These are phyloP conservation scores for Piper betle DNA, from an alignment of 164 flowering plant genomes.

Conservation along the genomic window DNA sequence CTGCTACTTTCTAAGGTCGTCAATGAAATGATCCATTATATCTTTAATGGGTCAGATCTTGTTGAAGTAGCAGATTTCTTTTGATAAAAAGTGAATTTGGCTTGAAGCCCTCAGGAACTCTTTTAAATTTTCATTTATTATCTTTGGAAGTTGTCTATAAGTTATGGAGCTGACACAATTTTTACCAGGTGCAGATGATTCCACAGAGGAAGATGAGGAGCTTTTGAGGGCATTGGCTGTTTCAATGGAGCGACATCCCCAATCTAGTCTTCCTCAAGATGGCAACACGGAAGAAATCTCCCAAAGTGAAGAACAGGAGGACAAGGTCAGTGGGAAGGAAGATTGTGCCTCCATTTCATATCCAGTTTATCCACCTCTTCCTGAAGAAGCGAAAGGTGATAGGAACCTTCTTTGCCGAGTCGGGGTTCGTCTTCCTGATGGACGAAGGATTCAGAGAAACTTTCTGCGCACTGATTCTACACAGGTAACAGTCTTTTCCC, in stretches of 20 bases:
- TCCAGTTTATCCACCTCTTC: constrained; percentile 59
- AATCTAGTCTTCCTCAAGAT: not conserved
- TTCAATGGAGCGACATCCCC: constrained; percentile 29
- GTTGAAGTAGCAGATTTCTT: not conserved
- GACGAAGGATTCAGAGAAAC: constrained; percentile 76
- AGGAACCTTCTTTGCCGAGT: constrained; percentile 72
- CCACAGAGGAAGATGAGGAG: constrained; percentile 38
- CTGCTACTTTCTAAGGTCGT: too few species aligned
- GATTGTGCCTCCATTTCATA: constrained; percentile 14
- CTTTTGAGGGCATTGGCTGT: constrained; percentile 40
- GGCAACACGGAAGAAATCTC: not conserved
- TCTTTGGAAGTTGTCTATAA: not conserved
- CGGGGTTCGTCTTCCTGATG: constrained; percentile 90
- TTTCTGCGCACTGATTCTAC: constrained; percentile 73
- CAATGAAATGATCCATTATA: too few species aligned
- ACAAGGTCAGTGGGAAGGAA: constrained; percentile 14
- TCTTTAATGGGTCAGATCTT: not conserved
- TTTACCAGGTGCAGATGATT: constrained; percentile 2
- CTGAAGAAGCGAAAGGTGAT: constrained; percentile 87
- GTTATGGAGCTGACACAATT: not conserved
- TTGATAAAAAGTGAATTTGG: not conserved
- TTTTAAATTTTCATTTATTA: too few species aligned
- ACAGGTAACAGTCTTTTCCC: constrained; percentile 34
- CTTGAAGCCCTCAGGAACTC: too few species aligned
- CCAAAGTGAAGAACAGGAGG: constrained; percentile 4